Base-by-base conservation (phyloP, 495 filamentous ascomycete genomes). In the Penicillium longicatenatum region DNA sequence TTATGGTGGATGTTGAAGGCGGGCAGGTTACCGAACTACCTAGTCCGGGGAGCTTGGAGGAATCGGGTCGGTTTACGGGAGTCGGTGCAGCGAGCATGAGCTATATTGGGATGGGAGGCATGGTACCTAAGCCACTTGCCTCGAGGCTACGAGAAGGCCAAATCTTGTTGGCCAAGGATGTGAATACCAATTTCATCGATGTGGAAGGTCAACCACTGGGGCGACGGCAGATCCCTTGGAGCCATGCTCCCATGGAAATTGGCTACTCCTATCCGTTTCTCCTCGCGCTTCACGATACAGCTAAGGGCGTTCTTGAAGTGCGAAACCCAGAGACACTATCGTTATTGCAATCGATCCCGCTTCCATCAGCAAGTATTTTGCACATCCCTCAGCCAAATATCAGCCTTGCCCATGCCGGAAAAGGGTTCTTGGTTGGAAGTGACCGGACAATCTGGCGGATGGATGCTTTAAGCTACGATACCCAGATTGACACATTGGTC, bases 241-340 rank as follows among this genome's bases (percentile, higher is more conserved):
- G 86, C 29, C 79, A 85, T 50, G 92, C 92, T 1, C 95, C 94
- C 2, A 92, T 96, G 58, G 84, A 87, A 45, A 84, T 99, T 51
- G 95, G 93, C 41, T 98, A 97, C 66, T 95, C 91, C 42, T 97
- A 99, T 65, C 94, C 94, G 1, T 99, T 97, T 66, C 80, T 99
- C 41, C 75, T 99, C 37, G 89, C 92, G 3, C 79, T 99, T 4
- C 93, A 96, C 66, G 77, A 89, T 24, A 83, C 91, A 3, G 81
- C 89, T 3, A 95, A 94, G 71, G 95, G 96, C 2, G 84, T 86
- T 9, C 73, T 99, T 24, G 95, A 98, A 65, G 86, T 98, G 6
- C 82, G 94, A 16, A 99, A 98, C 64, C 95, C 94, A 0, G 89
- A 96, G 49, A 97, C 93, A 0, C 68, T 97, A 41, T 92, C 86